Evolutionary conservation across 2,329 filamentous ascomycete species (phyloP), one percentile per base, ranked within the genome.

Genomic region (Colletotrichum sansevieriae): DNA sequence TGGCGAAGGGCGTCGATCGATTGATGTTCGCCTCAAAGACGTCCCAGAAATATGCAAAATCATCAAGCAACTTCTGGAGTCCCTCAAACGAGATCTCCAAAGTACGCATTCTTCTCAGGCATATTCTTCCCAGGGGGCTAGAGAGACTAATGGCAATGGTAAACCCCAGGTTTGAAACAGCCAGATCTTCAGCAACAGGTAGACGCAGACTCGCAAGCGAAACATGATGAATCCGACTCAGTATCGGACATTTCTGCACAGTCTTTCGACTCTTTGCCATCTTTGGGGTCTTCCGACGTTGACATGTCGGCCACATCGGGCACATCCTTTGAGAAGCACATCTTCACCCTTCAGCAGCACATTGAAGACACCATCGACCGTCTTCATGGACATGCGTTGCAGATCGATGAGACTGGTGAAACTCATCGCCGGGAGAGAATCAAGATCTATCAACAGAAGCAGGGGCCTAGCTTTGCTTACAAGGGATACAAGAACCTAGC

Each of bases 391-490:
- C 25, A 35, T 0, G 25, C 29, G 2, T 13, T 54, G 8, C n/a
- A 54, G 0, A 35, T 54, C 0, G 49, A 18, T 2, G 35, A 18
- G 0, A 8, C 18, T 0, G 49, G 29, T 3, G 13, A 0, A 1
- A 54, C 5, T 3, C 29, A 54, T 2, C 29, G n/a, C 0, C 29
- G 12, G 11, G 10, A 13, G 1, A 0, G 49, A 18, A 12, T 54
- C 9, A 18, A 37, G 18, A 1, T 54, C n/a, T 54, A 54, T 12
- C 3, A 11, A 2, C 2, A 54, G n/a, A 37, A 35, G 35, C 1
- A 54, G 1, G 29, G 8, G 4, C 13, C 49, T 7, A 12, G 0
- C 1, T 54, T 54, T 18, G 29, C 49, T 0, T 54, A n/a, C 3
- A 1, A 54, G 1, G 49, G 49, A 3, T 54, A 35, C 0, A 37